Base-by-base conservation (phyloP, 768 basidiomycete species). In the Gyrodon lividus region DNA sequence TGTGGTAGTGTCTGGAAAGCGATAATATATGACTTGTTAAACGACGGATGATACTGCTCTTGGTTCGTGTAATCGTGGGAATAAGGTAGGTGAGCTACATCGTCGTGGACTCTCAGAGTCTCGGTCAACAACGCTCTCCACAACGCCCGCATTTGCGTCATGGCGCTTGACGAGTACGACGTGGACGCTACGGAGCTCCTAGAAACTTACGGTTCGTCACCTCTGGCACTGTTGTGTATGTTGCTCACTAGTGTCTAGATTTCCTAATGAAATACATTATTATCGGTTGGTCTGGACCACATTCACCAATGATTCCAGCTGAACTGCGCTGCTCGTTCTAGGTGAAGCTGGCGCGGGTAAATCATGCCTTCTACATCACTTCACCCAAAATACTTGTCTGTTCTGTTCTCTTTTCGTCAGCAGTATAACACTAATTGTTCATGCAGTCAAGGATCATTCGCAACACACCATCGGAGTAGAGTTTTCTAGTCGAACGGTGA, bases 381-480 rank as follows among this genome's bases (percentile, higher is more conserved):
- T 98, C 70, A 92, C 93, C 54, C 92, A 96, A 72, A 95, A 96
- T 69, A 81, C 87, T 52, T 98, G 96, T 97, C 61, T 59, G 92
- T 80, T 46, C 45, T n/a, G 14, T 28, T 48, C 50, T 49, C 44
- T 50, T 45, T 41, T 33, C 50, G 35, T 42, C 28, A 9, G 20
- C 35, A 9, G 16, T 37, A n/a, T n/a, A 14, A 35, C n/a, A 44
- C 51, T 61, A 6, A 64, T 34, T n/a, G 45, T 41, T 48, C 23
- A 7, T 46, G n/a, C 62, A 97, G 94, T 95, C 79, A 96, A 94
- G 73, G 87, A 92, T 59, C 89, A 96, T 70, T 93, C 93, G 5
- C 90, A 95, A 72, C 97, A 98, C 69, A 98, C 97, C 13, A 98
- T 99, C 52, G 97, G 96, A 9, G 97, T 99, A 24, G 97, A 98